phyloP scores from a whole-genome alignment of 2,329 filamentous ascomycete genomes.

The Ophiostoma sp. region DNA sequence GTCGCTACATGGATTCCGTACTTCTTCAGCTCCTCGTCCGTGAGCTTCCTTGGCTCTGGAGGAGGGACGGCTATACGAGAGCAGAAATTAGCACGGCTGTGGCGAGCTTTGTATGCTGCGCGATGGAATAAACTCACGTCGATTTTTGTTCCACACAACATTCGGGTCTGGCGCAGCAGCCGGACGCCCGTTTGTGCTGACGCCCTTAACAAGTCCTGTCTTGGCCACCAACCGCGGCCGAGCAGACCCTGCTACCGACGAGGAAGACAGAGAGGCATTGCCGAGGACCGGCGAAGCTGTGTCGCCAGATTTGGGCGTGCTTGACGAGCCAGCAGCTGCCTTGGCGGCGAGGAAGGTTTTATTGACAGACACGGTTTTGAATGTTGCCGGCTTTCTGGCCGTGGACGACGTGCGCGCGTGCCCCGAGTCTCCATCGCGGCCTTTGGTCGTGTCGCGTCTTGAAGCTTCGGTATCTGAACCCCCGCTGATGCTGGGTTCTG shows the following conservation, averaged over 20 bases:
- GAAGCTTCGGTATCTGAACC: constrained; percentile 73
- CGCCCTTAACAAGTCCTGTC: constrained; percentile 54
- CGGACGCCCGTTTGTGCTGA: constrained; percentile 50
- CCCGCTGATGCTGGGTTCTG: constrained; percentile 64
- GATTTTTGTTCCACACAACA: constrained; percentile 85
- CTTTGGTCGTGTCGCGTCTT: constrained; percentile 50
- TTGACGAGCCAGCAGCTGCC: constrained; percentile 41
- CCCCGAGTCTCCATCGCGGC: constrained; percentile 52
- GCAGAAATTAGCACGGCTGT: background rate
- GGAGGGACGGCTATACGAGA: constrained; percentile 49
- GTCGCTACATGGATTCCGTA: constrained; percentile 82
- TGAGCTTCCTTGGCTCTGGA: constrained; percentile 73
- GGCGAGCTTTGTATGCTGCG: background rate
- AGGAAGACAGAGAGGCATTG: constrained; percentile 39
- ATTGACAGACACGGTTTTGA: constrained; percentile 82
- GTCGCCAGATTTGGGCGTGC: constrained; percentile 46
- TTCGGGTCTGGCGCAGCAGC: constrained; percentile 62
- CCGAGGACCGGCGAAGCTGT: constrained; percentile 45
- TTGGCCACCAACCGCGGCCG: constrained; percentile 73
- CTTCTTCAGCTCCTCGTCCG: constrained; percentile 80
- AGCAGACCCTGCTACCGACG: constrained; percentile 41
- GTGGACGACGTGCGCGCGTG: constrained; percentile 55
- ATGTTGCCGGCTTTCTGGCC: constrained; percentile 68
- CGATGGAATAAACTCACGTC: constrained; percentile 51
- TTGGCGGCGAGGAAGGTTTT: constrained; percentile 78